Conservation (phyloP, 1,284 basidiomycete species). For the Tilletia walkeri region DNA sequence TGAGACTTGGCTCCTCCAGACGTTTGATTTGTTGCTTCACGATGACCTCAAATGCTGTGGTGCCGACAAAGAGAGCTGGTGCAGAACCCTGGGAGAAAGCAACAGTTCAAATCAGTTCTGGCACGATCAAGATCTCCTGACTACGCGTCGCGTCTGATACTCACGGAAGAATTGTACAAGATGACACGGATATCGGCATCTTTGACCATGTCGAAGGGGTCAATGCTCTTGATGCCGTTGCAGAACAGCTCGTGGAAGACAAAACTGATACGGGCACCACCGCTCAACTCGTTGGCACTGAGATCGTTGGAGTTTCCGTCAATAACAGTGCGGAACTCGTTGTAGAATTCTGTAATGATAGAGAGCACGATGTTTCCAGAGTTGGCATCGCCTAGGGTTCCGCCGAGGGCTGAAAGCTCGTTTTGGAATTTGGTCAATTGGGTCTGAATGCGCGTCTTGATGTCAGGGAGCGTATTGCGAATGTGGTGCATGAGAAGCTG, state of each 20-base stretch:
- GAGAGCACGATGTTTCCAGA: slow-evolving; percentile 83
- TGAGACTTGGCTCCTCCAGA: slow-evolving; percentile 85
- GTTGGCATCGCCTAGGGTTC: slow-evolving; percentile 77
- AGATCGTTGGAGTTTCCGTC: slow-evolving; percentile 96
- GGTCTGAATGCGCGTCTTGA: slow-evolving; percentile 84
- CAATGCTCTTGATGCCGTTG: slow-evolving; percentile 89
- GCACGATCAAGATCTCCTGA: not conserved
- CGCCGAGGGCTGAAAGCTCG: slow-evolving; percentile 82
- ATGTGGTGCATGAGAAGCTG: slow-evolving; percentile 97
- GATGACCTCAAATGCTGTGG: slow-evolving; percentile 93
- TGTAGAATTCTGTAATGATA: slow-evolving; percentile 95
- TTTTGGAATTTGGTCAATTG: slow-evolving; percentile 82
- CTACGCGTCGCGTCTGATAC: slow-evolving; percentile 28
- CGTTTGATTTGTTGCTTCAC: slow-evolving; percentile 98
- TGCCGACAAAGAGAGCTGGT: slow-evolving; percentile 91
- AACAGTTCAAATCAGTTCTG: not conserved
- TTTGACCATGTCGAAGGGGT: slow-evolving; percentile 97
- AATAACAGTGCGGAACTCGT: slow-evolving; percentile 92
- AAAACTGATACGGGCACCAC: slow-evolving; percentile 94
- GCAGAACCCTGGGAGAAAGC: slow-evolving; percentile 69
- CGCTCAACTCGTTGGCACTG: slow-evolving; percentile 88
- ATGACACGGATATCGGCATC: slow-evolving; percentile 95
- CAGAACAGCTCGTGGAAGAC: slow-evolving; percentile 98
- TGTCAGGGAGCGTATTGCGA: slow-evolving; percentile 90
- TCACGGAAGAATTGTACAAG: slow-evolving; percentile 89